Evolutionary conservation across 2,329 filamentous ascomycete genomes (phyloP), one percentile per base, ranked within the genome.

Genomic region (Aspergillus amoenus): DNA sequence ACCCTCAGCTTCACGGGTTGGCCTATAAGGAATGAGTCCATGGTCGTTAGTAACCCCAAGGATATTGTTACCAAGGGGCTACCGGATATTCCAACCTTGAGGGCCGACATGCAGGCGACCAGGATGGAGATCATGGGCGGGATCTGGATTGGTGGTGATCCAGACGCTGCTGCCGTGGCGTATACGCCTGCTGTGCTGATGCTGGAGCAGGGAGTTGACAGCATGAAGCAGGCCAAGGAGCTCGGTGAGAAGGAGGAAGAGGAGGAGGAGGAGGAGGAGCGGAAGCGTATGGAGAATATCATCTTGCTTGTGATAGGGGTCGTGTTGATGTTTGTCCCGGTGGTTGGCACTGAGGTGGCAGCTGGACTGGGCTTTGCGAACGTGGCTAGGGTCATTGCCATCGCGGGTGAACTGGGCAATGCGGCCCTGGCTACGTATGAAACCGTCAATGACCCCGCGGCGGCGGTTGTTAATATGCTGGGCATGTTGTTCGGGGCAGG

Each of bases 401-500:
- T 52, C 15, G 49, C 49, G 13, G 49, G 49, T 1, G 49, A 52
- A n/a, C 37, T 44, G 1, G 49, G 49, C 7, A 52, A 52, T 15
- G 49, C 24, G 13, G 49, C 40, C 8, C 13, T 52, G 22, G 49
- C 39, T 5, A 52, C 40, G 6, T 52, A 52, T 27, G 49, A 52
- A 13, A 52, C 40, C 1, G 49, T 52, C 24, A 34, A 27, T 15
- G 18, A 52, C 40, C 49, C 49, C 3, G 17, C 13, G 18, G 12
- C 49, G 5, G 40, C 40, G 6, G 17, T 52, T 27, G 22, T 52
- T 1, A 44, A 52, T 44, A 43, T 52, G 49, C 6, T 52, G 15
- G 49, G 49, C 39, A 43, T 52, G 49, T n/a, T 52, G 40, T 27
- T 52, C 17, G 49, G 49, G 7, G 49, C 49, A 13, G 49, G 49